Conservation (phyloP, 2,329 filamentous ascomycete genomes). For the Ophiostoma sp. region DNA sequence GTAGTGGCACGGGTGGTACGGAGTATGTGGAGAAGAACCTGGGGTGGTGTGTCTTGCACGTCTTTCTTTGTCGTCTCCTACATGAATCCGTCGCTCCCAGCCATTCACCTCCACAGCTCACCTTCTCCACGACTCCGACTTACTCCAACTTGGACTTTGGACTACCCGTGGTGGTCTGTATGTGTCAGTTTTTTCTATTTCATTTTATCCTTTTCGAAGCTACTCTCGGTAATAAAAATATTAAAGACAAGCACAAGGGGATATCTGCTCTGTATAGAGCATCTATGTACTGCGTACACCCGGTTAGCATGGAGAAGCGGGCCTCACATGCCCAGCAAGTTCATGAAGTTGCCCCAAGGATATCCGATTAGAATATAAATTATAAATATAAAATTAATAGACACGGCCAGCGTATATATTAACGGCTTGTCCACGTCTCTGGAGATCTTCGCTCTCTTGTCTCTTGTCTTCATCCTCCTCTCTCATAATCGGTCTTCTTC, state of each 20-base stretch:
- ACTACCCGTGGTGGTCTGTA: neutral
- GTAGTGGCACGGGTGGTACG: neutral
- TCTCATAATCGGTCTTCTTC: no score
- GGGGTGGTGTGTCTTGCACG: neutral
- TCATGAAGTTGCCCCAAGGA: neutral
- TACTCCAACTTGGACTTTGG: neutral
- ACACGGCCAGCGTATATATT: neutral
- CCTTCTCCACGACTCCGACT: slow-evolving; percentile 4
- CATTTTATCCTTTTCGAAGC: slow-evolving; percentile 10
- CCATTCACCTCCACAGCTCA: neutral
- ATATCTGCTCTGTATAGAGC: neutral
- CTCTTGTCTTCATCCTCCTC: neutral
- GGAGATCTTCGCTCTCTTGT: neutral
- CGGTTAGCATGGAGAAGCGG: neutral
- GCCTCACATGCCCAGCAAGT: neutral
- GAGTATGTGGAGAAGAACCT: slow-evolving; percentile 9
- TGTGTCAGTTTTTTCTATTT: slow-evolving; percentile 3
- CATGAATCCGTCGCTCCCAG: neutral
- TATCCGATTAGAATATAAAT: neutral
- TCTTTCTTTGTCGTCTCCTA: neutral
- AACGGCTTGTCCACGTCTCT: neutral
- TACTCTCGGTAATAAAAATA: neutral
- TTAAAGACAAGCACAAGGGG: neutral
- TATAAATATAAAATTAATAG: neutral
- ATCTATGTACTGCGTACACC: no score